Evolutionary conservation across 2,329 filamentous ascomycete genomes (phyloP).

Genomic region (Nigrospora oryzae): DNA sequence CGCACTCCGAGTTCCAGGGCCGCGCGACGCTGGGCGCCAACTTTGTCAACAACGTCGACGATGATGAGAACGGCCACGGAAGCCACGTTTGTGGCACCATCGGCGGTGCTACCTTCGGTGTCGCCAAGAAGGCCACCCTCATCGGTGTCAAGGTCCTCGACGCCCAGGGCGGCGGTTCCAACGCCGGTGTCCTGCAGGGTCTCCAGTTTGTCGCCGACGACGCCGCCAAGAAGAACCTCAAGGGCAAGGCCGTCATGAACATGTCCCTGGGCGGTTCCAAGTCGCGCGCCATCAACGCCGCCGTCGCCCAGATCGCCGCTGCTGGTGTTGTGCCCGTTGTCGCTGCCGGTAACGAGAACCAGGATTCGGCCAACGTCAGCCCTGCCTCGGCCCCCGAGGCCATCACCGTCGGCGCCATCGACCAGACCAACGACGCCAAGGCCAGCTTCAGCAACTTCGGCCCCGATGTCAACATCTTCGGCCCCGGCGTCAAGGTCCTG

Average conservation of each 20-base stretch:
- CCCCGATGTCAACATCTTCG: constrained; percentile 41
- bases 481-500: constrained; percentile 44
- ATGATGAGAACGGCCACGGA: constrained; percentile 54
- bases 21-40: constrained; percentile 46
- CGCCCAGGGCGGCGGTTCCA: constrained; percentile 35
- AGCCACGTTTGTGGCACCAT: constrained; percentile 57
- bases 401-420: constrained; percentile 52
- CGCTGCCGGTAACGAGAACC: constrained; percentile 51
- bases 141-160: constrained; percentile 56
- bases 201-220: constrained; percentile 48
- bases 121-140: constrained; percentile 48
- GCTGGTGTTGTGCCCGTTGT: constrained; percentile 49
- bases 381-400: constrained; percentile 47
- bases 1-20: constrained; percentile 48
- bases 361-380: constrained; percentile 40
- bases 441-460: constrained; percentile 55
- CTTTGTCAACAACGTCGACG: constrained; percentile 33
- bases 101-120: constrained; percentile 51
- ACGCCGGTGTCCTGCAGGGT: constrained; percentile 47
- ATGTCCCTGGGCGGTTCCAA: constrained; percentile 49
- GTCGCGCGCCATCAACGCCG: constrained; percentile 44
- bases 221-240: constrained; percentile 27
- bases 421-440: constrained; percentile 36
- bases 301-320: constrained; percentile 37
- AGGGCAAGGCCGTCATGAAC: constrained; percentile 53